Evolutionary conservation across 257 asterid genomes (phyloP).

Genomic region (Solanum tarijense): DNA sequence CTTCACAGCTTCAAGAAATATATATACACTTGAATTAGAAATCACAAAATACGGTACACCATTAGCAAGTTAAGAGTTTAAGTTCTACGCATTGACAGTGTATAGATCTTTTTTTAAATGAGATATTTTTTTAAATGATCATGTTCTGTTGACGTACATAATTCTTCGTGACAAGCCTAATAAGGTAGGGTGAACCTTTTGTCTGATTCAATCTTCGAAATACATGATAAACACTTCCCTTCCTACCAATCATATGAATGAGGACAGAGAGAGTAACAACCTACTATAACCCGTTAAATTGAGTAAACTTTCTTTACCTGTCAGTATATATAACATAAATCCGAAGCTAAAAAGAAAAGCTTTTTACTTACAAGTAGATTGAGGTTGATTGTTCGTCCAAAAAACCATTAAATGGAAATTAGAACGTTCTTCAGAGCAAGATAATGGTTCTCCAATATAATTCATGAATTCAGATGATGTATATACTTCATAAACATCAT

Average conservation of each 20-base stretch:
- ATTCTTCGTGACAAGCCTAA: neutral
- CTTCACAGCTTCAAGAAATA: neutral
- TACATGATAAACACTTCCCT: neutral
- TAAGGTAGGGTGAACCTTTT: neutral
- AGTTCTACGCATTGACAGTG: neutral
- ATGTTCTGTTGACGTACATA: neutral
- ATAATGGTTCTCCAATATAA: neutral
- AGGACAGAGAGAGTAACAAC: neutral
- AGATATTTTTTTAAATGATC: neutral
- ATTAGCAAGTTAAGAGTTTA: neutral
- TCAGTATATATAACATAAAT: neutral
- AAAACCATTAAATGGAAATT: constrained; percentile 4
- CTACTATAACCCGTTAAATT: neutral
- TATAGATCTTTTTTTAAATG: neutral
- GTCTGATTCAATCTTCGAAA: neutral
- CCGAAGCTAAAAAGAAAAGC: neutral
- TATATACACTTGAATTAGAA: neutral
- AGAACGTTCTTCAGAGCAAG: neutral
- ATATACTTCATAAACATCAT: constrained; percentile 1
- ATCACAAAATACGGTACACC: neutral
- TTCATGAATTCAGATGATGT: neutral
- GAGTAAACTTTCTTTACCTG: neutral
- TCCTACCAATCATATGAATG: neutral
- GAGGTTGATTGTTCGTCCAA: neutral
- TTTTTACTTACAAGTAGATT: neutral